These are phyloP conservation scores for Fraxinus excelsior DNA, from an alignment of 257 asterid genomes.

Conservation along the genomic window DNA sequence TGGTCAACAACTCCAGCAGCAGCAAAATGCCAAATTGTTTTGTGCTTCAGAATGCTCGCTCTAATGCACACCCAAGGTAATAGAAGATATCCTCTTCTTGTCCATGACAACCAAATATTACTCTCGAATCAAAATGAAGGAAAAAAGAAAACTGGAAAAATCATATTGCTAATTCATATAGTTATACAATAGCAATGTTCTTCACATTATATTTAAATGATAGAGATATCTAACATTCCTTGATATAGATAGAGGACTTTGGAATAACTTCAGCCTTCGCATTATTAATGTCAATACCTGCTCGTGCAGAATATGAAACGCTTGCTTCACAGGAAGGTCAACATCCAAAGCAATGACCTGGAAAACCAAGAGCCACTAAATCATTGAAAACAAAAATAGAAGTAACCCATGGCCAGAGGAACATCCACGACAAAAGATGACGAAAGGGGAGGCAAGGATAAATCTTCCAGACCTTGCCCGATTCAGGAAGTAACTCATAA, in stretches of 20 bases:
- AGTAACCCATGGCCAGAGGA: neutral
- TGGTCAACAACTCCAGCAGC: conserved; percentile 1
- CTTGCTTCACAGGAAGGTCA: conserved; percentile 88
- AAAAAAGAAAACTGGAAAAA: neutral
- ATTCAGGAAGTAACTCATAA: conserved; percentile 88
- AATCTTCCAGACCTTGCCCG: conserved; percentile 71
- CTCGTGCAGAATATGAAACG: conserved; percentile 93
- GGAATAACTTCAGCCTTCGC: conserved; percentile 5
- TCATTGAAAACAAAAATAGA: conserved; percentile 13
- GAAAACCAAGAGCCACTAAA: conserved; percentile 20
- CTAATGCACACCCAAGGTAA: conserved; percentile 16
- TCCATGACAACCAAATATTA: conserved; percentile 4
- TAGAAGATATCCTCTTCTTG: conserved; percentile 7
- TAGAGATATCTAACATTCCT: neutral
- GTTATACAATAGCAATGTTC: conserved; percentile 4
- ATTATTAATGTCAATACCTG: conserved; percentile 55
- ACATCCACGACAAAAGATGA: neutral
- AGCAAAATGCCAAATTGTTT: conserved; percentile 1
- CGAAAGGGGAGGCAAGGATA: neutral
- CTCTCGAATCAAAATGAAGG: conserved; percentile 1
- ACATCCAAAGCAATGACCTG: conserved; percentile 93
- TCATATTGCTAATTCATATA: conserved; percentile 1
- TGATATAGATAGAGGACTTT: conserved; percentile 6
- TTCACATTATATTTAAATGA: neutral
- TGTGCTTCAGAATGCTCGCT: conserved; percentile 18